Evolutionary conservation across 495 filamentous ascomycete species (phyloP), one percentile per base, ranked within the genome.

Genomic region (Aspergillus cavernicola): DNA sequence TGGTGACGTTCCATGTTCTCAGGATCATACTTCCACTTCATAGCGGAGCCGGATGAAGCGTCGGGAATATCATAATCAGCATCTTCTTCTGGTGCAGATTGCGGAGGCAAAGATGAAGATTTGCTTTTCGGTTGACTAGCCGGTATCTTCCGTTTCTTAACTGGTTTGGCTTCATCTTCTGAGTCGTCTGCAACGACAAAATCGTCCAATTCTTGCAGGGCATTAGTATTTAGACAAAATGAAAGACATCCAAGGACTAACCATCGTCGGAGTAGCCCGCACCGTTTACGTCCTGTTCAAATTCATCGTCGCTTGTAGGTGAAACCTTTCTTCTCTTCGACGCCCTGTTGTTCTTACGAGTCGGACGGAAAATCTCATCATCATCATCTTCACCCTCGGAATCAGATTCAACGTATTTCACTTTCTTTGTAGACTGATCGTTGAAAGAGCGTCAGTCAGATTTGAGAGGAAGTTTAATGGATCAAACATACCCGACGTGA

Each of bases 1-100:
- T 85, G 78, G 4, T 78, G 66, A 24, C 85, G 80, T 40, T 86
- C 77, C 7, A 79, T 68, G 50, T 80, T 86, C n/a, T 90, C 78
- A 0, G 91, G 87, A 59, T 97, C 88, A 61, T 87, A 95, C 18
- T 79, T 82, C 92, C 92, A 95, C 58, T 96, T 82, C 56, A 85
- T 75, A 7, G 92, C 86, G 8, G 89, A 92, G 0, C 92, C 92
- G 20, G 80, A 68, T 5, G 83, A 41, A 74, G 83, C 58, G 79
- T 83, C 59, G 15, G 67, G 72, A 18, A 76, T 53, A 9, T 75
- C 72, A 7, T 70, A 9, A 42, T 83, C 79, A 4, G 80, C 57
- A 36, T 85, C 80, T 20, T 79, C 73, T 18, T 76, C 74, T 20
- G 70, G 55, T 1, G 72, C 64, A 11, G 76, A 68, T 5, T 79